phyloP scores from a whole-genome alignment of 1,139 yeast genomes.

The Nakaseomyces sp. region DNA sequence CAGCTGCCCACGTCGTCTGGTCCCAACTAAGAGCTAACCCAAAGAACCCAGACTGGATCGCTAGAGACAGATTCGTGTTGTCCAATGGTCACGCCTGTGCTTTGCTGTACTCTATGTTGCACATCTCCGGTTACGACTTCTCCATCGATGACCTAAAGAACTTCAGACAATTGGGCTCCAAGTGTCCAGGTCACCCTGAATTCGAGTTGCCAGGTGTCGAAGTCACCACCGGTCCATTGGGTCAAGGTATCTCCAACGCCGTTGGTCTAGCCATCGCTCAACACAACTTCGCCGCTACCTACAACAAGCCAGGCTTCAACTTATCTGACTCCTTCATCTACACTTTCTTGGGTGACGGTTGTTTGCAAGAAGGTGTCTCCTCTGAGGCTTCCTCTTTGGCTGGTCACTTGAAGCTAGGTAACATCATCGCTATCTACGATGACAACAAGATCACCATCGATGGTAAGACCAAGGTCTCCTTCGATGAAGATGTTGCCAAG shows the following conservation, averaged over 20 bases:
- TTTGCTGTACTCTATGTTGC: slow-evolving; percentile 75
- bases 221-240: slow-evolving; percentile 98
- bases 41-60: slow-evolving; percentile 82
- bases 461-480: slow-evolving; percentile 83
- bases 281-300: slow-evolving; percentile 83
- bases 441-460: slow-evolving; percentile 97
- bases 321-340: slow-evolving; percentile 71
- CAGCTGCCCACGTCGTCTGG: slow-evolving; percentile 70
- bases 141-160: slow-evolving; percentile 79
- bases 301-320: slow-evolving; percentile 77
- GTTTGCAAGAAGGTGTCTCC: slow-evolving; percentile 97
- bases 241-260: slow-evolving; percentile 96
- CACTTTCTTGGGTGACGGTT: slow-evolving; percentile 91
- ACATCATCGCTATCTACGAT: slow-evolving; percentile 93
- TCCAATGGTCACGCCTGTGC: slow-evolving; percentile 98
- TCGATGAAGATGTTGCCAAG: slow-evolving; percentile 85
- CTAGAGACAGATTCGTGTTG: slow-evolving; percentile 90
- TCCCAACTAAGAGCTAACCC: slow-evolving; percentile 82
- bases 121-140: slow-evolving; percentile 76
- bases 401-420: slow-evolving; percentile 91
- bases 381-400: slow-evolving; percentile 93
- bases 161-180: slow-evolving; percentile 85
- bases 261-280: slow-evolving; percentile 97
- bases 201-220: slow-evolving; percentile 77
- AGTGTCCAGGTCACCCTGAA: slow-evolving; percentile 98